Evolutionary conservation across 2,329 filamentous ascomycete species (phyloP).

Genomic region (Trichoderma atroviride): DNA sequence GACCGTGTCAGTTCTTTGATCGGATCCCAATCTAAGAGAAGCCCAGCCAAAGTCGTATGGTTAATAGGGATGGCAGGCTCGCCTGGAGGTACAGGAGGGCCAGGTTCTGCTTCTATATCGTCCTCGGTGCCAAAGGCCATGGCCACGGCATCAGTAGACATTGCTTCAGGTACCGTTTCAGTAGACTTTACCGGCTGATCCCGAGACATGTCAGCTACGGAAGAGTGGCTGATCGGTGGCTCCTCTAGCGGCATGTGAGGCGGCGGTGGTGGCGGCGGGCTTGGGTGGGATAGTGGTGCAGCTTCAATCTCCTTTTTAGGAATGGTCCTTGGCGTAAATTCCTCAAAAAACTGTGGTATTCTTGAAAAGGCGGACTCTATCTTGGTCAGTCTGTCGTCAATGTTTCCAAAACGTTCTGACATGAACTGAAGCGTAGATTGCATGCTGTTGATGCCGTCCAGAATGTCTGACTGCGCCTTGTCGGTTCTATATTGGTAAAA

Average conservation of each 20-base stretch:
- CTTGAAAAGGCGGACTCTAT: constrained; percentile 39
- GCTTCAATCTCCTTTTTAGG: constrained; percentile 35
- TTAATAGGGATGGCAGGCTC: constrained; percentile 76
- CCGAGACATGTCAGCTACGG: constrained; percentile 31
- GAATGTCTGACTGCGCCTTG: constrained; percentile 62
- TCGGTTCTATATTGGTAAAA: constrained; percentile 50
- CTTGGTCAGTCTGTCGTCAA: constrained; percentile 45
- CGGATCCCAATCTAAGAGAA: constrained; percentile 72
- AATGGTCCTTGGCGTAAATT: constrained; percentile 33
- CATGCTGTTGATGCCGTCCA: constrained; percentile 55
- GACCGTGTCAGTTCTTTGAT: constrained; percentile 65
- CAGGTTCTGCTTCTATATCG: constrained; percentile 54
- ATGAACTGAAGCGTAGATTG: constrained; percentile 43
- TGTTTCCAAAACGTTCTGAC: constrained; percentile 41
- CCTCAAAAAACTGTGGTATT: constrained; percentile 21
- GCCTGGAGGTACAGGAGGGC: constrained; percentile 56
- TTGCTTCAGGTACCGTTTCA: constrained; percentile 30
- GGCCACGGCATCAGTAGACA: constrained; percentile 32
- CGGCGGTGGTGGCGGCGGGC: constrained; percentile 20
- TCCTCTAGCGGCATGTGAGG: constrained; percentile 28
- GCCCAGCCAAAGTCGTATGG: constrained; percentile 87
- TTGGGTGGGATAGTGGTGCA: constrained; percentile 30
- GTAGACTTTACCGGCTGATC: constrained; percentile 34
- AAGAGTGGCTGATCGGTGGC: constrained; percentile 29
- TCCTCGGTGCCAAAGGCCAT: constrained; percentile 46